A percentile compares a stretch with the other conserved stretches of the same genome.
phyloP scores from a whole-genome alignment of 2,329 filamentous ascomycete genomes.

The Botrytis sinoallii region DNA sequence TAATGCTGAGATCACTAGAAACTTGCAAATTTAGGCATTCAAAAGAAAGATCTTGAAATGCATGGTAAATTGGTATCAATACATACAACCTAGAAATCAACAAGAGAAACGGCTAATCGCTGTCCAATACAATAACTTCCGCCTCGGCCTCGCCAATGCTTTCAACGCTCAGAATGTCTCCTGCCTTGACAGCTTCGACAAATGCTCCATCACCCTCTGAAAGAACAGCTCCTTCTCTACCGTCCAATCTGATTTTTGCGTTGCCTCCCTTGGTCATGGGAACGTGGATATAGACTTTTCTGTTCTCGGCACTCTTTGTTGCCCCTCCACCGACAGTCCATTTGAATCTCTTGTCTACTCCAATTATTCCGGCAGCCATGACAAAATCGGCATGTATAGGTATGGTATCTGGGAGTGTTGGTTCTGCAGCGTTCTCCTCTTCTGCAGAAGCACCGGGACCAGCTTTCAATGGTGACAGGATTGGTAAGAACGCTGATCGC shows the following conservation, averaged over 20 bases:
- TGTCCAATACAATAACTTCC: constrained; percentile 28
- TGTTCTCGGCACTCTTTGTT: constrained; percentile 50
- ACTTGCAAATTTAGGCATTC: background rate
- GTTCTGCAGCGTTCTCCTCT: constrained; percentile 62
- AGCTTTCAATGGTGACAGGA: constrained; percentile 71
- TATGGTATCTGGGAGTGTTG: constrained; percentile 64
- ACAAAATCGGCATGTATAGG: constrained; percentile 81
- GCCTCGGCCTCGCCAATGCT: constrained; percentile 57
- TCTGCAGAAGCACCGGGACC: constrained; percentile 59
- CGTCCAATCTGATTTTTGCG: constrained; percentile 66
- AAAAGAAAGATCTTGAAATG: background rate
- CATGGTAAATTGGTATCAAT: background rate
- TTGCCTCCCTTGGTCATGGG: constrained; percentile 75
- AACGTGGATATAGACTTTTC: constrained; percentile 78
- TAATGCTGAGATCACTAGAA: background rate
- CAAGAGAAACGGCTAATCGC: constrained; percentile 15
- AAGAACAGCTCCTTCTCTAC: constrained; percentile 63
- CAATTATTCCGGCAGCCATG: constrained; percentile 76
- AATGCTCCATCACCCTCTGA: constrained; percentile 80
- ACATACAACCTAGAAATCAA: background rate
- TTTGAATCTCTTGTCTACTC: constrained; percentile 60
- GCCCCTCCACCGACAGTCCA: constrained; percentile 66
- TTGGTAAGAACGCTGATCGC: constrained; percentile 65
- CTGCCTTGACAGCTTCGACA: constrained; percentile 60
- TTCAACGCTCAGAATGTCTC: constrained; percentile 62